Base-by-base conservation (phyloP, 116 monocot genomes). In the Trichopus zeylanicus region DNA sequence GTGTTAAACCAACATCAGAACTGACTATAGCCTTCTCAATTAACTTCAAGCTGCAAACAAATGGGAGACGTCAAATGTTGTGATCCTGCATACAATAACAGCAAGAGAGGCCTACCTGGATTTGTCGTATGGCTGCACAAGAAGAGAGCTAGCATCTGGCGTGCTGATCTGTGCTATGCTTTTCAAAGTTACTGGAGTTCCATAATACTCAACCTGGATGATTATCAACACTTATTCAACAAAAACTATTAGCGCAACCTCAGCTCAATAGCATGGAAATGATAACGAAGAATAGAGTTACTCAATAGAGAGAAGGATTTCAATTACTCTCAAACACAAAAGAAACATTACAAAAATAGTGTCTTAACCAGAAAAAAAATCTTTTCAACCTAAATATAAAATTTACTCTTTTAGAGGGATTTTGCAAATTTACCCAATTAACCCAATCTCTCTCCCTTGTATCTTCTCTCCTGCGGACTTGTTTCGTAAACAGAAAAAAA, bases 21-120 rank as follows among this genome's bases (percentile, higher is more conserved):
- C 27, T 73, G 51, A 98, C 88, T 64, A 98, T 91, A 13, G 98
- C 92, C 70, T 98, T 98, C 65, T 98, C 98, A 66, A 98, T 85
- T 63, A 65, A 33, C 63, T 98, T 98, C 65, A 98, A 70, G 39
- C 98, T 98, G 82, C 48, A 61, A 57, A 51, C 6, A 54, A 20
- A 48, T 56, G 27, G 28, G 15, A 53, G 27, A 8, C 3, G 18
- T 53, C 53, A 49, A 5, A 5, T 19, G 19, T n/a, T 24, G 4
- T 21, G 1, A 24, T 1, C 24, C n/a, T n/a, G n/a, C n/a, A n/a
- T n/a, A n/a, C n/a, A n/a, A n/a, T n/a, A n/a, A n/a, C n/a, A 49
- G 49, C 9, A 0, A 49, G 3, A 37, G 37, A 18, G 37, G 37
- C 30, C 57, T 75, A 98, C 98, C 81, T 73, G 29, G 98, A 91